Conservation (phyloP, 768 basidiomycete species). For the Trichaptum fuscoviolaceum region DNA sequence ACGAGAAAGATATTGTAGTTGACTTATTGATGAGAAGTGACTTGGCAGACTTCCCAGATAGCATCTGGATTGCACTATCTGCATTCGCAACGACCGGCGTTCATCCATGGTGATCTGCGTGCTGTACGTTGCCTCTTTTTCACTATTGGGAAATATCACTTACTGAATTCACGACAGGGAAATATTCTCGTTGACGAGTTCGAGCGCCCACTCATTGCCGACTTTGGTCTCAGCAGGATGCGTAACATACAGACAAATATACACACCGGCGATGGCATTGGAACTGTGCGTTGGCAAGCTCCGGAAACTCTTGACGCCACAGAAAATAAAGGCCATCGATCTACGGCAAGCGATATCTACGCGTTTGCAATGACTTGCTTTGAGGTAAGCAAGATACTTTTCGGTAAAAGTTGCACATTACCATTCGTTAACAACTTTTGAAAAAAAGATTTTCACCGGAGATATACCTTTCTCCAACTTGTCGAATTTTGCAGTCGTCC, state of each 20-base stretch:
- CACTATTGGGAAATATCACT: background rate
- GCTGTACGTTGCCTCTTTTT: background rate
- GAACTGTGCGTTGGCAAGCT: constrained; percentile 43
- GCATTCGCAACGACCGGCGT: background rate
- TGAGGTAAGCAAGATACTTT: constrained; percentile 32
- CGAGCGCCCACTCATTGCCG: constrained; percentile 47
- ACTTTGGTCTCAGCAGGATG: constrained; percentile 40
- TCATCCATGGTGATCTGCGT: background rate
- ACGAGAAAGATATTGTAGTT: background rate
- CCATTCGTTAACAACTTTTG: constrained; percentile 7
- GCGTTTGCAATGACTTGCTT: constrained; percentile 53
- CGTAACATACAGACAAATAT: background rate
- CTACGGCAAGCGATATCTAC: constrained; percentile 46
- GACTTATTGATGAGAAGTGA: background rate
- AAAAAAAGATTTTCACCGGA: constrained; percentile 43
- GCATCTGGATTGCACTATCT: background rate
- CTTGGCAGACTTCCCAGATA: background rate
- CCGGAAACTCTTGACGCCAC: background rate
- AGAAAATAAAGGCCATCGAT: constrained; percentile 31
- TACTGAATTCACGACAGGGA: constrained; percentile 25
- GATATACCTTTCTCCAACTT: constrained; percentile 43
- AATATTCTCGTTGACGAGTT: constrained; percentile 42
- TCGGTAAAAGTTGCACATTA: too few species aligned
- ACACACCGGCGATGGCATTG: constrained; percentile 39
- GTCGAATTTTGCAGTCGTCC: constrained; percentile 45